These are phyloP conservation scores for Microcyclospora pomicola DNA, from an alignment of 2,329 filamentous ascomycete genomes.

Conservation along the genomic window DNA sequence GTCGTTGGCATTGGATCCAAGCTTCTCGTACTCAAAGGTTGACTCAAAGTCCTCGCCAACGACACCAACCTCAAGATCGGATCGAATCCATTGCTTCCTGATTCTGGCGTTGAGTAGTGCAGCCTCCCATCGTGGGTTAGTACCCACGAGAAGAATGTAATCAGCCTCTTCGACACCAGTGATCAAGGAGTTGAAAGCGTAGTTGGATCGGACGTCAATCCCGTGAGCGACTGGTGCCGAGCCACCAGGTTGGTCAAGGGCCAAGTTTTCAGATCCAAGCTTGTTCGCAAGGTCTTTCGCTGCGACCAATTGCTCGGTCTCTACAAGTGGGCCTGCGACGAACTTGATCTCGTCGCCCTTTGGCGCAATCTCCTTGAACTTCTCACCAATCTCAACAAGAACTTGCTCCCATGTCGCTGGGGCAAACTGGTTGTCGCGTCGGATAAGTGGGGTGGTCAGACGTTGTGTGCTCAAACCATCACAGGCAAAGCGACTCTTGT, in stretches of 20 bases:
- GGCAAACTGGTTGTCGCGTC: conserved; percentile 79
- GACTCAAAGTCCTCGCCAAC: conserved; percentile 85
- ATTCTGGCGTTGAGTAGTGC: conserved; percentile 93
- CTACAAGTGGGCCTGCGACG: conserved; percentile 78
- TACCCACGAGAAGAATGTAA: conserved; percentile 80
- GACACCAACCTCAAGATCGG: conserved; percentile 82
- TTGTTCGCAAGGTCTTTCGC: conserved; percentile 97
- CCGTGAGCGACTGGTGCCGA: conserved; percentile 78
- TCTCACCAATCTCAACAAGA: conserved; percentile 69
- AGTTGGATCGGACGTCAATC: conserved; percentile 85
- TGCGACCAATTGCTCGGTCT: conserved; percentile 85
- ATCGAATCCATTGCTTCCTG: conserved; percentile 93
- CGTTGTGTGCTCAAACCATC: conserved; percentile 94
- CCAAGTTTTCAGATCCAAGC: conserved; percentile 89
- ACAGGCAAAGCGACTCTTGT: conserved; percentile 92
- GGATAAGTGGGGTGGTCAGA: conserved; percentile 80
- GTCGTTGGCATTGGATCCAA: conserved; percentile 64
- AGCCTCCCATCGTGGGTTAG: conserved; percentile 89
- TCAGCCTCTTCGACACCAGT: conserved; percentile 89
- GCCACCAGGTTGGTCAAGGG: conserved; percentile 77
- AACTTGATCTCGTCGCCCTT: conserved; percentile 93
- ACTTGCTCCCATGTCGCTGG: conserved; percentile 94
- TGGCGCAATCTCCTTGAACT: conserved; percentile 64
- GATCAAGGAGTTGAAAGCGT: conserved; percentile 92
- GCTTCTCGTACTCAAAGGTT: conserved; percentile 88